phyloP scores from a whole-genome alignment of 2,329 filamentous ascomycete genomes.

The Colletotrichum sp. region DNA sequence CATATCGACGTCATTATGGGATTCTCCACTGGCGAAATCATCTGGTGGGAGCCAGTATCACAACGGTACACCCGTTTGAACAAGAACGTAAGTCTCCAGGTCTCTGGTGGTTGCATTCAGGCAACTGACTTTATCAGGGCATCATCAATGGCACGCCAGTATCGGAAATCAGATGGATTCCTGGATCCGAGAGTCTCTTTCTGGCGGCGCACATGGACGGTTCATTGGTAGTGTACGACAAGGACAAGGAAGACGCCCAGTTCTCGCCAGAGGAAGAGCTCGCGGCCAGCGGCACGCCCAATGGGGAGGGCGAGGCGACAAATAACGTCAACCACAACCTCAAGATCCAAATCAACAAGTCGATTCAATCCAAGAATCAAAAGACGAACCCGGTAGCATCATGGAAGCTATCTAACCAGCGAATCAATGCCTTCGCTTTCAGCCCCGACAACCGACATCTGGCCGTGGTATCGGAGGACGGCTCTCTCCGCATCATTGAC shows the following conservation, averaged over 20 bases:
- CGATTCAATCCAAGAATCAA: slow-evolving; percentile 91
- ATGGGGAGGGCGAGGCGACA: slow-evolving; percentile 35
- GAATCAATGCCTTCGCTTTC: slow-evolving; percentile 90
- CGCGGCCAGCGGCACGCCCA: slow-evolving; percentile 37
- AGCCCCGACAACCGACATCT: slow-evolving; percentile 88
- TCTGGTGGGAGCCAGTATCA: slow-evolving; percentile 98
- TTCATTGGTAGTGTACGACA: slow-evolving; percentile 91
- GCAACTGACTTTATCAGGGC: slow-evolving; percentile 57
- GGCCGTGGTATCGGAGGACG: slow-evolving; percentile 91
- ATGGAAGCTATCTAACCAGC: slow-evolving; percentile 92
- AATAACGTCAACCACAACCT: slow-evolving; percentile 40
- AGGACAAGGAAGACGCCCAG: slow-evolving; percentile 88
- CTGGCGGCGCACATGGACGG: slow-evolving; percentile 93
- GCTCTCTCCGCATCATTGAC: slow-evolving; percentile 87
- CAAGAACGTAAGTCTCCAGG: slow-evolving; percentile 73
- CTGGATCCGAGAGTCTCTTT: slow-evolving; percentile 91
- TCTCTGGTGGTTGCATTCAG: not conserved
- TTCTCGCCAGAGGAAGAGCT: slow-evolving; percentile 74
- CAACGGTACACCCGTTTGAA: slow-evolving; percentile 96
- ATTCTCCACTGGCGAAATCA: slow-evolving; percentile 94
- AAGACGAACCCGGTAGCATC: slow-evolving; percentile 90
- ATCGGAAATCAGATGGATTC: slow-evolving; percentile 89
- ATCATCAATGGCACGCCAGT: slow-evolving; percentile 87
- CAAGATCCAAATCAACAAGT: slow-evolving; percentile 80
- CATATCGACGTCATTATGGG: slow-evolving; percentile 95